Base-by-base conservation (phyloP, 352 stramenopile species). In the Globisporangium emineosum region DNA sequence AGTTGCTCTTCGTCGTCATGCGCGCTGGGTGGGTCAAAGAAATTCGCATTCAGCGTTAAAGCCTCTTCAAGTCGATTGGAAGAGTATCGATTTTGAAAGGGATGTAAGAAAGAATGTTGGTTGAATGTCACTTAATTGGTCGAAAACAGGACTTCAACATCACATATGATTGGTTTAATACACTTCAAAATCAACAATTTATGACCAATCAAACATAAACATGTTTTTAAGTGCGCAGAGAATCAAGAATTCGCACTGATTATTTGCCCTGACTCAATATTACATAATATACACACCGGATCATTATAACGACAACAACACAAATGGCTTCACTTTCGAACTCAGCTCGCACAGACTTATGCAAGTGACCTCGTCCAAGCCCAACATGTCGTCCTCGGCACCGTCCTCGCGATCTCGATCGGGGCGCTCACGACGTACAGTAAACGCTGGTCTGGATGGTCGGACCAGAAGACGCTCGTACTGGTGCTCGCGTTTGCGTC, bases 271-370 rank as follows among this genome's bases (percentile, higher is more conserved):
- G 37, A 15, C 0, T 45, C 17, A 17, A 27, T 21, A 29, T 32
- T 32, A 0, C 1, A 19, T 25, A 8, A n/a, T 32, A 33, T 33
- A 54, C 45, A 23, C 3, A 8, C 13, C 8, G 17, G 5, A 17
- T 9, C 13, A 33, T 23, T 54, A 54, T 32, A 32, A 6, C 4
- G 23, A 7, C 12, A 53, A 1, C 12, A 21, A 32, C 47, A 33
- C 47, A 12, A 54, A 54, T 54, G 47, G 47, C 47, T 54, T 54
- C 47, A 54, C 21, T 33, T 19, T n/a, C n/a, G n/a, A n/a, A n/a
- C n/a, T n/a, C n/a, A n/a, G n/a, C n/a, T n/a, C n/a, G n/a, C n/a
- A 29, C 27, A 19, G 17, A 12, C 29, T 43, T 19, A 8, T 29
- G 51, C 29, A 43, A n/a, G 29, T 19, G 15, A 42, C 43, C 19